phyloP scores from a whole-genome alignment of 768 basidiomycete genomes.

The Tylopilus balloui region DNA sequence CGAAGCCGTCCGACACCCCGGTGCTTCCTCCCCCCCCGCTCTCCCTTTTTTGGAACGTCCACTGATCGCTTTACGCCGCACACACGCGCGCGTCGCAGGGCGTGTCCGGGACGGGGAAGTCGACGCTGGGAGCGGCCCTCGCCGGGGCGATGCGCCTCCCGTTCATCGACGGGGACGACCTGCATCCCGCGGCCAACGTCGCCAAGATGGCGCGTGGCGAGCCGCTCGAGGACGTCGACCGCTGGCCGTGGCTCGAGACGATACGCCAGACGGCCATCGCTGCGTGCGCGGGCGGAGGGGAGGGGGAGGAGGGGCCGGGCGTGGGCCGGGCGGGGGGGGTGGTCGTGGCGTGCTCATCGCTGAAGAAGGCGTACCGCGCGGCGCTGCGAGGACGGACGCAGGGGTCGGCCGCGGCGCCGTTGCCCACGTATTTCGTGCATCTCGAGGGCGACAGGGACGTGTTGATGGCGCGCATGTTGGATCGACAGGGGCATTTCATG shows the following conservation, averaged over 20 bases:
- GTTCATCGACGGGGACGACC: constrained; percentile 85
- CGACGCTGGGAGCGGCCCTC: constrained; percentile 64
- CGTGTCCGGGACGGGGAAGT: constrained; percentile 70
- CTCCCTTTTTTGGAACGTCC: not conserved
- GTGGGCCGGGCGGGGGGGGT: constrained; percentile 40
- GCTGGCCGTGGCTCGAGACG: constrained; percentile 77
- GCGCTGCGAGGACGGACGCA: constrained; percentile 52
- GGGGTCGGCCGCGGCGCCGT: not conserved
- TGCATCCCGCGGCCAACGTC: constrained; percentile 78
- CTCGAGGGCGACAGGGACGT: constrained; percentile 56
- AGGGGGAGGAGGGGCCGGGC: not conserved
- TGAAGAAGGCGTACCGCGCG: constrained; percentile 79
- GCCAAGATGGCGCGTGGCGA: constrained; percentile 80
- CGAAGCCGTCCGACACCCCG: no score
- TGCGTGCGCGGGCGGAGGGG: constrained; percentile 6
- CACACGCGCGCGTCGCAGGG: constrained; percentile 40
- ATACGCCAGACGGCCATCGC: constrained; percentile 59
- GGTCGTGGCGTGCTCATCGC: constrained; percentile 83
- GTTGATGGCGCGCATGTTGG: constrained; percentile 59
- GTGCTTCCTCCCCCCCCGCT: no score
- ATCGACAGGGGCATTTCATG: constrained; percentile 75
- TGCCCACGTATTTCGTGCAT: constrained; percentile 78
- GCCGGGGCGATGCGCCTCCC: constrained; percentile 58
- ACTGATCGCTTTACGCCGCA: no score
- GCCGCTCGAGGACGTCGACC: constrained; percentile 77